These are phyloP conservation scores for Metschnikowia cubensis DNA, from an alignment of 805 yeast genomes.

Conservation along the genomic window DNA sequence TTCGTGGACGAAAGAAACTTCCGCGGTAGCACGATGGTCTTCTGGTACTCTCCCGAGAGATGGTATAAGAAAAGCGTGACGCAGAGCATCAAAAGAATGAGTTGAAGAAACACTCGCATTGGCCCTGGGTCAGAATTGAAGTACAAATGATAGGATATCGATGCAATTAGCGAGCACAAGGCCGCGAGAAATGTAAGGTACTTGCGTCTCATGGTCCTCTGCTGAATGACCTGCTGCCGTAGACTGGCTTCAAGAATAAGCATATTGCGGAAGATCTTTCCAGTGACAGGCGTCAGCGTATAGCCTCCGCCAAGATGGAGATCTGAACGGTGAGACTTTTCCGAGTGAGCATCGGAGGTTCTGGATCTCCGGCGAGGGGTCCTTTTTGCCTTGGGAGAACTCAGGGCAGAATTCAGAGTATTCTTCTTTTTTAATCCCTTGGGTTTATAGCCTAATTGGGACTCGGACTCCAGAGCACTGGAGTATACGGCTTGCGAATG, in stretches of 20 bases:
- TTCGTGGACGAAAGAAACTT: slow-evolving; percentile 78
- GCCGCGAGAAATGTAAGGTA: slow-evolving; percentile 50
- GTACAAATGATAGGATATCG: slow-evolving; percentile 37
- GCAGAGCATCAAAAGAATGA: slow-evolving; percentile 54
- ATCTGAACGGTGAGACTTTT: slow-evolving; percentile 16
- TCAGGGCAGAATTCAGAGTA: slow-evolving; percentile 2
- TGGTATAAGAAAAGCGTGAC: slow-evolving; percentile 76
- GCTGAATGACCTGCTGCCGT: slow-evolving; percentile 74
- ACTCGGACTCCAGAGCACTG: slow-evolving; percentile 19
- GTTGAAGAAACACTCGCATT: slow-evolving; percentile 42
- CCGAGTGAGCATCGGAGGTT: slow-evolving; percentile 15
- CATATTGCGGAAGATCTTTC: slow-evolving; percentile 76
- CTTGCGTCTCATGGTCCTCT: slow-evolving; percentile 59
- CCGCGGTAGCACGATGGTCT: slow-evolving; percentile 80
- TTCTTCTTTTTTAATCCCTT: slow-evolving; percentile 5
- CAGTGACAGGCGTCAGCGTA: slow-evolving; percentile 44
- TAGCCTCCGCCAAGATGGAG: slow-evolving; percentile 16
- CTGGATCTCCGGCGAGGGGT: slow-evolving; percentile 14
- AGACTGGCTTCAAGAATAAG: slow-evolving; percentile 82
- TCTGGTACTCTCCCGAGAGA: slow-evolving; percentile 82
- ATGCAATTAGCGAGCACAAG: slow-evolving; percentile 38
- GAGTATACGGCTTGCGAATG: slow-evolving; percentile 12
- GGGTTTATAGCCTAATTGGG: slow-evolving; percentile 8
- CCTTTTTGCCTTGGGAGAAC: slow-evolving; percentile 8
- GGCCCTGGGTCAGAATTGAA: slow-evolving; percentile 21